Evolutionary conservation across 441 rosid genomes (phyloP).

Genomic region (Breynia disticha): DNA sequence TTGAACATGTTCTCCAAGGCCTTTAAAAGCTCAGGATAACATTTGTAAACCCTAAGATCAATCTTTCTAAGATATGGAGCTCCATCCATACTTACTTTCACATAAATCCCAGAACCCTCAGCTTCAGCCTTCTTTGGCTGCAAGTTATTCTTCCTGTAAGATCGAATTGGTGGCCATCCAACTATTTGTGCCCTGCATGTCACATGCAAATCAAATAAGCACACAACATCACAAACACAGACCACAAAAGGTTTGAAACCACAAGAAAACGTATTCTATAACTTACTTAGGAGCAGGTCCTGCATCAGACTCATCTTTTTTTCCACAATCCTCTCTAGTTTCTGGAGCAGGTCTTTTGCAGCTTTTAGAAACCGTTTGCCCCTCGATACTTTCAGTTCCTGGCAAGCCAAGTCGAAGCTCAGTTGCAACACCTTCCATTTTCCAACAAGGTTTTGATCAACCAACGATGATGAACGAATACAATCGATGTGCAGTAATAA

Average conservation of each 20-base stretch:
- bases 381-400: slow-evolving; percentile 35
- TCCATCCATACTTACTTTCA: slow-evolving; percentile 89
- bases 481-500: background rate
- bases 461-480: slow-evolving; percentile 2
- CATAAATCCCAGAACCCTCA: slow-evolving; percentile 43
- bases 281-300: slow-evolving; percentile 59
- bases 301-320: too few relatives aligned
- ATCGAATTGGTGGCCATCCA: slow-evolving; percentile 86
- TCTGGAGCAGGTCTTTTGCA: slow-evolving; percentile 37
- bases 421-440: slow-evolving; percentile 65
- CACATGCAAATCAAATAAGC: background rate
- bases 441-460: slow-evolving; percentile 32
- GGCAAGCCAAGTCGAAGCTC: slow-evolving; percentile 77
- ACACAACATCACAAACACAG: background rate
- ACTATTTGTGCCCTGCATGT: slow-evolving; percentile 57
- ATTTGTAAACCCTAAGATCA: slow-evolving; percentile 52
- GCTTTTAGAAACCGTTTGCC: slow-evolving; percentile 26
- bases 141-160: slow-evolving; percentile 53
- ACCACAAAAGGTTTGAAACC: background rate
- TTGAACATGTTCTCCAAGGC: slow-evolving; percentile 75
- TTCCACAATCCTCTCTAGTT: slow-evolving; percentile 11
- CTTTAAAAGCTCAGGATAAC: slow-evolving; percentile 48
- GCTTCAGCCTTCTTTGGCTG: slow-evolving; percentile 42
- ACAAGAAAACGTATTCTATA: background rate
- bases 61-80: slow-evolving; percentile 86